Conservation (phyloP, 805 yeast genomes). For the Ogataea naganishii region DNA sequence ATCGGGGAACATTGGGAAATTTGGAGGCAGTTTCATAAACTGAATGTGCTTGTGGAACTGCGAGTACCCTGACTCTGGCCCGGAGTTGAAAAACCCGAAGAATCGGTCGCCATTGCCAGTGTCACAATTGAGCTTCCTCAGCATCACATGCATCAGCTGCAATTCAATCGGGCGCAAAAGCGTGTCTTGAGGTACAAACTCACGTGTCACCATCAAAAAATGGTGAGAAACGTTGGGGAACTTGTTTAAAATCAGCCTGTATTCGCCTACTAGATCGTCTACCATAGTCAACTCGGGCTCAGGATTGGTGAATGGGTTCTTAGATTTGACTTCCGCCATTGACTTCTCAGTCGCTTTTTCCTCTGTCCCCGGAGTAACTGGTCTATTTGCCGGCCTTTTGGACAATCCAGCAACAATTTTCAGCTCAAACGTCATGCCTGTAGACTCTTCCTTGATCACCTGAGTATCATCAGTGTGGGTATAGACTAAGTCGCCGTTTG, state of each 20-base stretch:
- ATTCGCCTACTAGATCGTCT: conserved; percentile 40
- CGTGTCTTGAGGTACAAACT: conserved; percentile 61
- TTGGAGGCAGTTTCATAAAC: conserved; percentile 61
- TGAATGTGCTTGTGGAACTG: conserved; percentile 92
- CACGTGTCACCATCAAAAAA: conserved; percentile 67
- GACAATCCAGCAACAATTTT: conserved; percentile 24
- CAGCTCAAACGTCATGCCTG: conserved; percentile 20
- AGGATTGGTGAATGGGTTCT: conserved; percentile 74
- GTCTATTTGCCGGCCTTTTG: conserved; percentile 26
- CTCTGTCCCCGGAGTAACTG: conserved; percentile 20
- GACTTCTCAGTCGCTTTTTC: conserved; percentile 28
- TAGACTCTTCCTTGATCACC: conserved; percentile 12
- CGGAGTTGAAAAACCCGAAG: conserved; percentile 85
- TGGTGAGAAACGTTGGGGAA: conserved; percentile 80
- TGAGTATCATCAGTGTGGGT: conserved; percentile 12
- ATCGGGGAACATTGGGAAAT: conserved; percentile 52
- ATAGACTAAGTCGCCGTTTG: conserved; percentile 16
- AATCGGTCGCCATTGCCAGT: conserved; percentile 35
- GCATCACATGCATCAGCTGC: conserved; percentile 43
- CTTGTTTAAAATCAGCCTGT: conserved; percentile 71
- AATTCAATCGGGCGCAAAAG: conserved; percentile 71
- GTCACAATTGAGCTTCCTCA: conserved; percentile 26
- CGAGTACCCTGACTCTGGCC: conserved; percentile 87
- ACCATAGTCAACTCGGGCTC: conserved; percentile 66
- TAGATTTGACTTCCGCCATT: conserved; percentile 22